Evolutionary conservation across 169 alveolate genomes (phyloP).

Genomic region (Plasmodium knowlesi): DNA sequence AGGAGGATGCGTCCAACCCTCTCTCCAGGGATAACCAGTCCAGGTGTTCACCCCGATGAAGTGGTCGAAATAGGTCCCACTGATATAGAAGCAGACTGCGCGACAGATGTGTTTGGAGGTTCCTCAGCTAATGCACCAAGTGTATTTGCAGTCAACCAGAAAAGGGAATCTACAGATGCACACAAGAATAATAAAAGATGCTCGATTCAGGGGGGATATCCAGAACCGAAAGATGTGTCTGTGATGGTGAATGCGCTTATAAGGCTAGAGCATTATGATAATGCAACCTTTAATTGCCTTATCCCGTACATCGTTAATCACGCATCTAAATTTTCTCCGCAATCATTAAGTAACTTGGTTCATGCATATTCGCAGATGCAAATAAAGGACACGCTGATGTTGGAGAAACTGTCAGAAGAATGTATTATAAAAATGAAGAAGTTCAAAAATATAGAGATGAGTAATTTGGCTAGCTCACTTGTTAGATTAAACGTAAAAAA

Average conservation of each 20-base stretch:
- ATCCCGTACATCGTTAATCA: conserved; percentile 54
- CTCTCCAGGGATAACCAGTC: not conserved
- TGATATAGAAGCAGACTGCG: not conserved
- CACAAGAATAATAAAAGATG: not conserved
- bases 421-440: conserved; percentile 41
- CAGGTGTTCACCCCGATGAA: not conserved
- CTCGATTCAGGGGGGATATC: not conserved
- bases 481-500: conserved; percentile 45
- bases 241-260: conserved; percentile 34
- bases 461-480: conserved; percentile 65
- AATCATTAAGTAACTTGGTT: conserved; percentile 61
- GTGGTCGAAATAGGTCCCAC: not conserved
- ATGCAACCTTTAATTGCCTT: conserved; percentile 51
- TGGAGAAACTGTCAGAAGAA: conserved; percentile 17
- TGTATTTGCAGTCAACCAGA: not conserved
- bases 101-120: not conserved
- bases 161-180: not conserved
- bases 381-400: conserved; percentile 17
- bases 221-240: conserved; percentile 63
- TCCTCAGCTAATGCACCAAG: not conserved
- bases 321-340: conserved; percentile 20
- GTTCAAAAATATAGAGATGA: conserved; percentile 66
- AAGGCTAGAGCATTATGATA: conserved; percentile 48
- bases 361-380: conserved; percentile 59
- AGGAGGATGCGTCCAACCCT: not conserved